Evolutionary conservation across 176 grass and related monocot species (phyloP).

Genomic region (Rhynchospora pubera): DNA sequence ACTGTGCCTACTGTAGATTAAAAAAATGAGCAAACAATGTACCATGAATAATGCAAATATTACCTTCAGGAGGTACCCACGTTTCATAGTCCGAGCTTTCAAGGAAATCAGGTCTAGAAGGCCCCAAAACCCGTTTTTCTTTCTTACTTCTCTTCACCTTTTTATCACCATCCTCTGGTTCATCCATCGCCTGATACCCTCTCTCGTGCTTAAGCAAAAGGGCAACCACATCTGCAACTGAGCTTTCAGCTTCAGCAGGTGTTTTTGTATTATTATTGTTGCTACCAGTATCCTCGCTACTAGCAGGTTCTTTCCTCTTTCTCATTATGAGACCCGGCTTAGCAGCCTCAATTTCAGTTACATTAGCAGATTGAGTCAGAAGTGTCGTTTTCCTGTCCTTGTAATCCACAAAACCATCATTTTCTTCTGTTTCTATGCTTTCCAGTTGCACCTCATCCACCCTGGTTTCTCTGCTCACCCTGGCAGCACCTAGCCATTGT

Average conservation of each 20-base stretch:
- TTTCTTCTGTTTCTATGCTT: constrained; percentile 41
- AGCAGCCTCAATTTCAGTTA: constrained; percentile 57
- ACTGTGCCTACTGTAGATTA: neutral
- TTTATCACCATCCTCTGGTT: constrained; percentile 34
- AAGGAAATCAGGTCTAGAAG: constrained; percentile 77
- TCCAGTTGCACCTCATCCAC: constrained; percentile 44
- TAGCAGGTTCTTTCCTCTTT: constrained; percentile 47
- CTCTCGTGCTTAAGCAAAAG: constrained; percentile 84
- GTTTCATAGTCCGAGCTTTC: constrained; percentile 54
- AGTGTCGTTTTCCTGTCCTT: constrained; percentile 70
- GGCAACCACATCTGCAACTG: constrained; percentile 80
- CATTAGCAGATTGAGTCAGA: constrained; percentile 25
- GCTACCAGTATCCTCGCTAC: constrained; percentile 17
- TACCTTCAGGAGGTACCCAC: constrained; percentile 97
- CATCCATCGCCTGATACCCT: constrained; percentile 49
- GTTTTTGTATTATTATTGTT: constrained; percentile 24
- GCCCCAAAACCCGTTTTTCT: constrained; percentile 67
- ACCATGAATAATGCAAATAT: neutral
- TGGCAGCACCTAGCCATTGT: constrained; percentile 89
- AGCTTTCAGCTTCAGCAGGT: constrained; percentile 57
- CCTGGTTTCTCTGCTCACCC: constrained; percentile 31
- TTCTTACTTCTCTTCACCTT: constrained; percentile 45
- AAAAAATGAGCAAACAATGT: neutral
- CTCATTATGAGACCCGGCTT: constrained; percentile 85
- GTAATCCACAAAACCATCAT: constrained; percentile 87